Evolutionary conservation across 805 yeast species (phyloP).

Genomic region (Teunomyces lycoperdinae): DNA sequence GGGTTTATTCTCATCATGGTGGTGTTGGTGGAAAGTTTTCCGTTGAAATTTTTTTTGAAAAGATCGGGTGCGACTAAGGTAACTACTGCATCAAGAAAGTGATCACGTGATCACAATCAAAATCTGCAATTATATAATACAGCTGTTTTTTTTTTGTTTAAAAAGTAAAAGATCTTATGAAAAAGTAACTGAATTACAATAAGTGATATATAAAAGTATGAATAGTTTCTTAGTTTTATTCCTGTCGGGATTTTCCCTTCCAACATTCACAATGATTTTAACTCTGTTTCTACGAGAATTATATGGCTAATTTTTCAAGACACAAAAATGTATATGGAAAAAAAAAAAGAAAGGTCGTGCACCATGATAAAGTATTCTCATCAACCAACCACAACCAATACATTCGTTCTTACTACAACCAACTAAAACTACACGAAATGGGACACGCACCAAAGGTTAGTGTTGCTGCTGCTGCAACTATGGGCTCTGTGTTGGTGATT

Average conservation of each 20-base stretch:
- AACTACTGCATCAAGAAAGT: not conserved
- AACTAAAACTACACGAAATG: conserved; percentile 6
- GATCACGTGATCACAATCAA: not conserved
- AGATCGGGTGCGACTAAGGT: not conserved
- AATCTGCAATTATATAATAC: too few species aligned
- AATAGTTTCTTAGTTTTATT: not conserved
- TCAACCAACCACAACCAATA: conserved; percentile 9
- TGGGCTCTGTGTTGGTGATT: conserved; percentile 39
- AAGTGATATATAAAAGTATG: too few species aligned
- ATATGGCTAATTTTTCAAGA: too few species aligned
- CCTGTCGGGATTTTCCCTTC: not conserved
- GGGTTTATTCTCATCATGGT: conserved; percentile 5
- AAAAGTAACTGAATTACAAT: too few species aligned
- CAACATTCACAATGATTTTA: too few species aligned
- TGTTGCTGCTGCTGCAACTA: conserved; percentile 39
- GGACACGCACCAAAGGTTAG: conserved; percentile 41
- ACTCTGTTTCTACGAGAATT: too few species aligned
- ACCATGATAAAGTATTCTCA: not conserved
- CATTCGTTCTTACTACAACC: conserved; percentile 1
- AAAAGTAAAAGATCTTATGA: too few species aligned
- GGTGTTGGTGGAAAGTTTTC: conserved; percentile 7
- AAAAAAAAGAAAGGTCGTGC: not conserved
- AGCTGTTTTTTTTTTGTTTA: too few species aligned
- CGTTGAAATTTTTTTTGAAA: conserved; percentile 3
- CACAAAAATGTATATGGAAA: not conserved